These are phyloP conservation scores for Begonia loranthoides DNA, from an alignment of 306 rosid genomes.

Conservation along the genomic window DNA sequence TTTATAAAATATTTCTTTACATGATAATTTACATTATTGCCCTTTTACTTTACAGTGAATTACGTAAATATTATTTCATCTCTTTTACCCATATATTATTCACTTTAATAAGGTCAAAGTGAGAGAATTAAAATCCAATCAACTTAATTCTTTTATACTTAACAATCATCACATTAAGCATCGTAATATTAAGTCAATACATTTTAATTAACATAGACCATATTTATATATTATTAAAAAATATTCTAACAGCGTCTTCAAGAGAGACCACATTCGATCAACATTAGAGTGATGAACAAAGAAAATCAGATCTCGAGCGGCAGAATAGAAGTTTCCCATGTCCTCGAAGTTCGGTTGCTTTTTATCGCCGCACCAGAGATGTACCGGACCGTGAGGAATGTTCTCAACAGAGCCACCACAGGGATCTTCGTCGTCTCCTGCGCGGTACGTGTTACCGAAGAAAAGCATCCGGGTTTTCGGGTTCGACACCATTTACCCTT, in stretches of 20 bases:
- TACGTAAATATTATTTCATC: too few species aligned
- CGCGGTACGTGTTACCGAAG: slow-evolving; percentile 39
- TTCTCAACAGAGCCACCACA: slow-evolving; percentile 47
- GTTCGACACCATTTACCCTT: slow-evolving; percentile 53
- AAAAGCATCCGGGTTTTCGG: slow-evolving; percentile 31
- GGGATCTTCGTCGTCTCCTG: slow-evolving; percentile 41
- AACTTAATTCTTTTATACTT: too few species aligned
- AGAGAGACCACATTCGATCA: slow-evolving; percentile 57
- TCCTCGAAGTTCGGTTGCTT: slow-evolving; percentile 36
- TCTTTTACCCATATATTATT: too few species aligned
- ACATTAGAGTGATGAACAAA: slow-evolving; percentile 55
- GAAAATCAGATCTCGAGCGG: slow-evolving; percentile 67
- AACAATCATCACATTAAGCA: too few species aligned
- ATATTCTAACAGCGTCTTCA: slow-evolving; percentile 55
- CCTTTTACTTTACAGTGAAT: too few species aligned
- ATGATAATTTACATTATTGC: too few species aligned
- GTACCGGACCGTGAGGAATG: slow-evolving; percentile 50
- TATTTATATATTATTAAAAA: too few species aligned
- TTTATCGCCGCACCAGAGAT: slow-evolving; percentile 40
- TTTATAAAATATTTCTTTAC: too few species aligned
- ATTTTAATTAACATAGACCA: too few species aligned
- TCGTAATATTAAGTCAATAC: too few species aligned
- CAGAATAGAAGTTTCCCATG: slow-evolving; percentile 72
- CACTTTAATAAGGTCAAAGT: too few species aligned
- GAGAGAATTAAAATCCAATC: too few species aligned